Base-by-base conservation (phyloP, 2,329 filamentous ascomycete genomes). In the Ophiostoma pallidulum region DNA sequence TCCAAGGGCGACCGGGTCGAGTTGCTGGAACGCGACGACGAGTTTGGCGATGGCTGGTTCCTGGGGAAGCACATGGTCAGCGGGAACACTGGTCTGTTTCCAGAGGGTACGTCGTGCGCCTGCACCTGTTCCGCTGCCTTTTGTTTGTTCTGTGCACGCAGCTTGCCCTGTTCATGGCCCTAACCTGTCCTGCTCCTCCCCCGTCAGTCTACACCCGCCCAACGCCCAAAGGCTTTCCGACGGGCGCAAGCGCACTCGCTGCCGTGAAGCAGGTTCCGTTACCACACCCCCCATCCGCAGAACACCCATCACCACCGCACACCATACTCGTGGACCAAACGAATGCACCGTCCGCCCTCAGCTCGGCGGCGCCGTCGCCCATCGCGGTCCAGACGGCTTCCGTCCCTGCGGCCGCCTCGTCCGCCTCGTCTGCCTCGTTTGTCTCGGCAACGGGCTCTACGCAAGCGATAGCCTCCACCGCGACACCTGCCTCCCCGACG, bases 31-130 rank as follows among this genome's bases (percentile, higher is more conserved):
- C 77, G 86, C 59, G 86, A 92, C 62, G 86, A 92, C 63, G 86
- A 92, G 62, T 94, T 92, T 63, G 85, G 85, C 52, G 86, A 94
- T 64, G 86, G 87, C 46, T 90, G 85, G 86, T 94, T 86, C 62
- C 64, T 91, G 59, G 86, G 81, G 52, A 79, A 79, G 59, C 86
- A 91, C 65, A 66, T 87, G 56, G 72, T 76, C 55, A 89, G 82
- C 63, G 78, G 78, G 51, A 82, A 82, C 59, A 88, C 76, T 55
- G 86, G 86, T 47, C 75, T 92, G 48, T 92, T 92, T 59, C 86
- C 86, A 19, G 84, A 91, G 77, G 85, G 86, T 89, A 64, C 52
- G 74, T 66, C 50, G 49, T 45, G 7, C 19, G 10, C 9, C 5
- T 18, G 18, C 12, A 3, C 5, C 33, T 52, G 43, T 33, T 48